Percentiles rank a stretch among this genome's conserved stretches.
These are phyloP conservation scores for Sphaerulina musiva DNA, from an alignment of 2,329 filamentous ascomycete species.

Conservation along the genomic window DNA sequence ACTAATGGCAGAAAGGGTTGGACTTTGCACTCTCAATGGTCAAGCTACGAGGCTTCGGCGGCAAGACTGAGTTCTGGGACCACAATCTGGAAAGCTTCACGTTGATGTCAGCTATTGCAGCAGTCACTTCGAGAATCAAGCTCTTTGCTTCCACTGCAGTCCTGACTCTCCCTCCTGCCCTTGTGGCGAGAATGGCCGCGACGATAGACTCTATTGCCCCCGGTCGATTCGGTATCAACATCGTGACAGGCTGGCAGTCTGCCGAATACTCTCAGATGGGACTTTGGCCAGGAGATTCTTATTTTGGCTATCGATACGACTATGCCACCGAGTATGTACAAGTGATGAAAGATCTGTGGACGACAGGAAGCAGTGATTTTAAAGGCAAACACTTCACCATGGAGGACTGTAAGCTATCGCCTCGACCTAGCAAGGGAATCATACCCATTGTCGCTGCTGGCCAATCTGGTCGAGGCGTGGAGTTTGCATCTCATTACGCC, in stretches of 20 bases:
- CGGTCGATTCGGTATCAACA: conserved; percentile 14
- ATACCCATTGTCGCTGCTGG: conserved; percentile 15
- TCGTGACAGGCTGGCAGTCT: conserved; percentile 17
- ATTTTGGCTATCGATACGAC: conserved; percentile 17
- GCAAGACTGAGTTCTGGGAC: conserved; percentile 15
- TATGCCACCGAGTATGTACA: conserved; percentile 16
- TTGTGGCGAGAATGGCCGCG: conserved; percentile 13
- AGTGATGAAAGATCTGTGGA: conserved; percentile 16
- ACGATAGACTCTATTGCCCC: conserved; percentile 14
- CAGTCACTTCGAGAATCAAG: conserved; percentile 11
- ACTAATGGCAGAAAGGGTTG: neutral
- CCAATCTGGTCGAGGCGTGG: conserved; percentile 11
- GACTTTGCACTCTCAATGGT: conserved; percentile 19
- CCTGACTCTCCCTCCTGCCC: conserved; percentile 9
- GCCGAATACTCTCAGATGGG: conserved; percentile 16
- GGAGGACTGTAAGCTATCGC: conserved; percentile 16
- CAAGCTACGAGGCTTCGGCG: conserved; percentile 15
- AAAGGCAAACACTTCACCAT: conserved; percentile 16
- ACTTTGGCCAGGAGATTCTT: conserved; percentile 15
- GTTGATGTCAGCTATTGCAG: conserved; percentile 12
- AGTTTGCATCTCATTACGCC: conserved; percentile 12
- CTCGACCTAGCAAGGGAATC: neutral
- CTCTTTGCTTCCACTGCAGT: conserved; percentile 11
- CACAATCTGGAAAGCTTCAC: conserved; percentile 17
- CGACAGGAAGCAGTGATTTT: conserved; percentile 9